These are phyloP conservation scores for Chalciporus sp. DNA, from an alignment of 1,284 basidiomycete species.

Conservation along the genomic window DNA sequence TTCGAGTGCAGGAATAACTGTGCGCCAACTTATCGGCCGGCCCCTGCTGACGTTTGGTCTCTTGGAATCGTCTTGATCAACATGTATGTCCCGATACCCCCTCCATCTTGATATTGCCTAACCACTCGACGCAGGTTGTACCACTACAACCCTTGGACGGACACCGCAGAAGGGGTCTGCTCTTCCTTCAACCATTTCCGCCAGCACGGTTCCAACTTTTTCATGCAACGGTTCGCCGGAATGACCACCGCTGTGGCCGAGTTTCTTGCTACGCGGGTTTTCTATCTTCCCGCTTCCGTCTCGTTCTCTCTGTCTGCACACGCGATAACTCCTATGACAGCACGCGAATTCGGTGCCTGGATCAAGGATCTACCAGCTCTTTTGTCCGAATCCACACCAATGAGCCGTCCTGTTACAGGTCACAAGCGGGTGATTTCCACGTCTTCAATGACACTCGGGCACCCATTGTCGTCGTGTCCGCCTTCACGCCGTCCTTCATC, in stretches of 20 bases:
- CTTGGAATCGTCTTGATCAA: slow-evolving; percentile 98
- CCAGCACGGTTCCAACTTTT: slow-evolving; percentile 80
- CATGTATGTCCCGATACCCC: slow-evolving; percentile 57
- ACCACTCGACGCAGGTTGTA: slow-evolving; percentile 69
- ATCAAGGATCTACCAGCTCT: slow-evolving; percentile 77
- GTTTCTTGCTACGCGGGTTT: slow-evolving; percentile 84
- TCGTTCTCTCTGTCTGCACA: slow-evolving; percentile 31
- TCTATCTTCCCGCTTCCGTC: slow-evolving; percentile 66
- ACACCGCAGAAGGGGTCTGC: slow-evolving; percentile 78
- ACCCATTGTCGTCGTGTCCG: slow-evolving; percentile 64
- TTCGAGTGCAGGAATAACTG: slow-evolving; percentile 99
- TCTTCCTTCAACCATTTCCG: slow-evolving; percentile 86
- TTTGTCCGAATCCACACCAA: slow-evolving; percentile 39
- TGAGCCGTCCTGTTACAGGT: slow-evolving; percentile 32
- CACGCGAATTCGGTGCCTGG: slow-evolving; percentile 88
- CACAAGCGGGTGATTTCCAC: slow-evolving; percentile 56
- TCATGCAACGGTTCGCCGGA: slow-evolving; percentile 89
- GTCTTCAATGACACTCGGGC: slow-evolving; percentile 59
- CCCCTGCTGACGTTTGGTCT: slow-evolving; percentile 98
- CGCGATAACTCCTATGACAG: slow-evolving; percentile 66
- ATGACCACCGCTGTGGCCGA: slow-evolving; percentile 88
- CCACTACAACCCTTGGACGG: slow-evolving; percentile 98
- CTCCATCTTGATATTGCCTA: neutral
- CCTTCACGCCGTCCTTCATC: slow-evolving; percentile 70
- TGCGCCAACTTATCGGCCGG: slow-evolving; percentile 89